Evolutionary conservation across 805 yeast genomes (phyloP), one percentile per base, ranked within the genome.

Genomic region (Schwanniomyces occidentalis): DNA sequence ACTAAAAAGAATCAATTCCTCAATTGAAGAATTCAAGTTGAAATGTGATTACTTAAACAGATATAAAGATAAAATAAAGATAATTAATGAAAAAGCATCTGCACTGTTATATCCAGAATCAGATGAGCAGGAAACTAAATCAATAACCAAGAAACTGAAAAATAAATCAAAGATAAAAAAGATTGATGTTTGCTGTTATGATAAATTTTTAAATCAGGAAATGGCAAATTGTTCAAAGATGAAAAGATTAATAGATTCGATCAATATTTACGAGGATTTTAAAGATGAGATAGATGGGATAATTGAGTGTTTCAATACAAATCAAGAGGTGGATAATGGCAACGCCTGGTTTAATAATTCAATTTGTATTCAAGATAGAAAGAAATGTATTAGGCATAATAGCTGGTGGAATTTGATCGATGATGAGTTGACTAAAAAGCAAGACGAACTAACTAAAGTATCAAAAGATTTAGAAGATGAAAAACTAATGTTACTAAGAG

Each of bases 161-260:
- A 43, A 40, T 35, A 41, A 35, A 34, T 15, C 50, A 12, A 60
- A 56, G 38, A 40, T 46, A 6, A 66, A 58, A 35, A 73, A 65
- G 37, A 38, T 67, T 16, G 82, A 78, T 25, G 56, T 78, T 3
- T 80, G 85, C 54, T 79, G 79, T 8, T 79, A 63, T 49, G 76
- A 76, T 37, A 41, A 52, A 8, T 30, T 49, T 4, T 47, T 67
- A 8, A 30, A 28, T 14, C 24, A 22, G 15, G 20, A 16, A 10
- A 27, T 24, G 3, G 15, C 23, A 17, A 36, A 24, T 12, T 37
- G 12, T 3, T 27, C 15, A 22, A 35, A 7, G 22, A 35, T 27
- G 24, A 38, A 24, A 41, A 27, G 14, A 18, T 24, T 41, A 15
- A 23, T 21, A 6, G 20, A 27, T 12, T 15, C 34, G n/a, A 14